A percentile compares a stretch with the other conserved stretches of the same genome.
phyloP scores from a whole-genome alignment of 176 grass and related monocot species.

The Thinopyrum elongatum region DNA sequence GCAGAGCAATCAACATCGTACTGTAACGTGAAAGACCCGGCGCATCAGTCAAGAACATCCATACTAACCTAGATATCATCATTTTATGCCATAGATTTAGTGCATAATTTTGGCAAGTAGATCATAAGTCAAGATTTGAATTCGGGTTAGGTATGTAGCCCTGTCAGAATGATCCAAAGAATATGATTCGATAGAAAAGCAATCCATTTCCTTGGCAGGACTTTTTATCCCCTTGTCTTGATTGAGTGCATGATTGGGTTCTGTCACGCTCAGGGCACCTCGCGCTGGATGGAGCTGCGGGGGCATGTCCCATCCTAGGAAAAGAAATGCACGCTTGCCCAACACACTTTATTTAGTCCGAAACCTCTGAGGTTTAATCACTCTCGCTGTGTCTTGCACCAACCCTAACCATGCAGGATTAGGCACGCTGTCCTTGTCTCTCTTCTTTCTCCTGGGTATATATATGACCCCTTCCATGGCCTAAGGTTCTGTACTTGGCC shows the following conservation, averaged over 20 bases:
- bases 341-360: not conserved
- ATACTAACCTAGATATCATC: not conserved
- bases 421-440: not conserved
- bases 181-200: slow-evolving; percentile 19
- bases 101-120: not conserved
- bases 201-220: not conserved
- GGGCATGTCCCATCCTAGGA: slow-evolving; percentile 30
- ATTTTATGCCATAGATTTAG: not conserved
- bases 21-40: not conserved
- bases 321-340: not conserved
- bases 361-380: slow-evolving; percentile 19
- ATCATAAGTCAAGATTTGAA: not conserved
- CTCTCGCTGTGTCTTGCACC: not conserved
- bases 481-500: not conserved
- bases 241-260: slow-evolving; percentile 3
- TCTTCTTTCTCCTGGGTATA: not conserved
- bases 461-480: not conserved
- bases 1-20: not conserved
- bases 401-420: slow-evolving; percentile 30
- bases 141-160: not conserved
- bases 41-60: not conserved
- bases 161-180: slow-evolving; percentile 6
- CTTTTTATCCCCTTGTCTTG: slow-evolving; percentile 12
- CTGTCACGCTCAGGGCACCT: not conserved
- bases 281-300: not conserved